Conservation (phyloP, 352 stramenopile species). For the Phytophthora pisi region DNA sequence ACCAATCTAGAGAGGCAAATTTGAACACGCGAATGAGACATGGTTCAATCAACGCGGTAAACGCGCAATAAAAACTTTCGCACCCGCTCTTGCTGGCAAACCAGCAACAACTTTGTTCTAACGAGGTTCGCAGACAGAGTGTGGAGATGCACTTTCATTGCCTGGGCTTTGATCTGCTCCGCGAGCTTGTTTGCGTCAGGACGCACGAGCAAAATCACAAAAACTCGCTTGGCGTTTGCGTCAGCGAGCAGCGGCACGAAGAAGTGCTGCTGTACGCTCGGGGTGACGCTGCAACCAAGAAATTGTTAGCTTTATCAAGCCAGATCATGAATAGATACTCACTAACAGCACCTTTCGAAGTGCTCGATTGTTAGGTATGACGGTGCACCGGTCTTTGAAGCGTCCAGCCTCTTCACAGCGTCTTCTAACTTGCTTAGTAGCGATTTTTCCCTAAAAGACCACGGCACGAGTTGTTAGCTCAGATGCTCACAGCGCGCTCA, state of each 20-base stretch:
- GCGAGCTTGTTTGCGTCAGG: slow-evolving; percentile 63
- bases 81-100: slow-evolving; percentile 58
- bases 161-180: slow-evolving; percentile 60
- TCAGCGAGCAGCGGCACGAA: slow-evolving; percentile 52
- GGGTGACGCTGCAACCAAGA: slow-evolving; percentile 43
- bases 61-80: not conserved
- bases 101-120: slow-evolving; percentile 55
- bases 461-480: not conserved
- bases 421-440: slow-evolving; percentile 28
- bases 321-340: not conserved
- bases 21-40: not conserved
- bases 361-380: slow-evolving; percentile 62
- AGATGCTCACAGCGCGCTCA: not conserved
- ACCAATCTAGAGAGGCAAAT: slow-evolving; percentile 47
- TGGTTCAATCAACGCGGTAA: not conserved
- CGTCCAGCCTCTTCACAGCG: slow-evolving; percentile 19
- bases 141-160: slow-evolving; percentile 46
- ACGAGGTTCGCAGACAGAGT: slow-evolving; percentile 48
- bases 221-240: slow-evolving; percentile 61
- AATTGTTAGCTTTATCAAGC: not conserved
- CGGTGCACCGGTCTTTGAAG: slow-evolving; percentile 25
- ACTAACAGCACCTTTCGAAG: slow-evolving; percentile 51
- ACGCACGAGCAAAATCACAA: slow-evolving; percentile 55
- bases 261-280: slow-evolving; percentile 68
- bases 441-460: slow-evolving; percentile 18